These are phyloP conservation scores for Nitzschia sp. DNA, from an alignment of 108 stramenopile species.

Conservation along the genomic window DNA sequence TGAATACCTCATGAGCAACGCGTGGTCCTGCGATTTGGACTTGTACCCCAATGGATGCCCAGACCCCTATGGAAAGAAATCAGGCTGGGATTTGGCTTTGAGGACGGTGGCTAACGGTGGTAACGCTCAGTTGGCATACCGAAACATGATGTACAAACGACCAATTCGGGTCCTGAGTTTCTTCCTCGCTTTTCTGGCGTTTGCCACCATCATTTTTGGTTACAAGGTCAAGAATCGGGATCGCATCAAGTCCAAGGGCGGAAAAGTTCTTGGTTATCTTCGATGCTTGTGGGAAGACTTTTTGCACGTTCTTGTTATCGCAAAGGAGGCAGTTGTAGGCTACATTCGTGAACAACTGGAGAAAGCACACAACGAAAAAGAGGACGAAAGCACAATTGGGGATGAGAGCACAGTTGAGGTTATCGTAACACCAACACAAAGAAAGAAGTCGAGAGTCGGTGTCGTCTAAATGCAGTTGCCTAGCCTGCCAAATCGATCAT, in stretches of 20 bases:
- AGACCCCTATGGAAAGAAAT: slow-evolving; percentile 52
- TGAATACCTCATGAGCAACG: slow-evolving; percentile 18
- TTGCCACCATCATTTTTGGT: slow-evolving; percentile 20
- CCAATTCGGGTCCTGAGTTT: slow-evolving; percentile 24
- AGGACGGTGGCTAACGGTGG: slow-evolving; percentile 12
- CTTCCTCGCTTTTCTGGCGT: slow-evolving; percentile 15
- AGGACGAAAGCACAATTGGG: no score
- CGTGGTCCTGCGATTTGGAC: slow-evolving; percentile 48
- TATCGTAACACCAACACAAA: no score
- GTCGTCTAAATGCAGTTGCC: no score
- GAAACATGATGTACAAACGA: slow-evolving; percentile 21
- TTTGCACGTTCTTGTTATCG: background rate
- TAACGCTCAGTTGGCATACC: slow-evolving; percentile 22
- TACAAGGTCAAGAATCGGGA: slow-evolving; percentile 34
- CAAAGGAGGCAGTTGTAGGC: background rate
- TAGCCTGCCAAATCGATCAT: no score
- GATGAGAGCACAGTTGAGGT: no score
- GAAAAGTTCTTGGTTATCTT: background rate
- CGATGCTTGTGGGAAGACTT: slow-evolving; percentile 10
- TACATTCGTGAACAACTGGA: background rate
- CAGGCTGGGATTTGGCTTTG: slow-evolving; percentile 20
- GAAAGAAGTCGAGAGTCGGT: no score
- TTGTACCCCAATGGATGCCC: slow-evolving; percentile 57
- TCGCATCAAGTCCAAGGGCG: slow-evolving; percentile 18
- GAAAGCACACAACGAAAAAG: no score